Percentiles rank a stretch among this genome's conserved stretches.
phyloP scores from a whole-genome alignment of 768 basidiomycete genomes.

The Hypholoma sublateritium region DNA sequence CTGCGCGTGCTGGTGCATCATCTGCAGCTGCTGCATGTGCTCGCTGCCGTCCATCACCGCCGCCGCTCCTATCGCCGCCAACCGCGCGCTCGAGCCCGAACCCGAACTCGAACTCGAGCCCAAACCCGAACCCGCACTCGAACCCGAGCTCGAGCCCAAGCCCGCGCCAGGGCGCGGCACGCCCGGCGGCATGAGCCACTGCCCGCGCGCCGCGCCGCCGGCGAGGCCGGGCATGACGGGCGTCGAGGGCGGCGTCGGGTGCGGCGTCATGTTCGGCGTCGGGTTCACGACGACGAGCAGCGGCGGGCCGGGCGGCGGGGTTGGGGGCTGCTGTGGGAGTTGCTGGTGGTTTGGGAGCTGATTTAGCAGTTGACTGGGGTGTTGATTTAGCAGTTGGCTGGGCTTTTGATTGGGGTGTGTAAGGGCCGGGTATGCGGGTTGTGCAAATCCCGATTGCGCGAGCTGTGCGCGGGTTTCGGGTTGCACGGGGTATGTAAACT shows the following conservation, averaged over 20 bases:
- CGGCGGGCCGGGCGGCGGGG: slow-evolving; percentile 21
- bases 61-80: too few species aligned
- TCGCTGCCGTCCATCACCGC: not conserved
- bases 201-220: slow-evolving; percentile 2
- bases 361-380: too few species aligned
- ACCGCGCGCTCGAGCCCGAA: too few species aligned
- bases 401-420: too few species aligned
- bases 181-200: slow-evolving; percentile 18
- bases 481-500: too few species aligned
- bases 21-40: not conserved
- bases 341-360: too few species aligned
- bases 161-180: not conserved
- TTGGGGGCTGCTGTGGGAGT: not conserved
- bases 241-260: slow-evolving; percentile 78
- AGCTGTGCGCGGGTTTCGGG: not conserved
- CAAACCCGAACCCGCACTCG: too few species aligned
- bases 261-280: slow-evolving; percentile 74
- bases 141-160: not conserved
- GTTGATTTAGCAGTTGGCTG: too few species aligned
- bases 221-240: slow-evolving; percentile 38
- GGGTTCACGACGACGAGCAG: slow-evolving; percentile 74
- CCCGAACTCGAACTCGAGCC: too few species aligned
- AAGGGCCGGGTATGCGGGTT: slow-evolving; percentile 1
- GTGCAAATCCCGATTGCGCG: too few species aligned
- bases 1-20: not conserved